Conservation (phyloP, 768 basidiomycete genomes). For the Tubosaeta brunneosetosa region DNA sequence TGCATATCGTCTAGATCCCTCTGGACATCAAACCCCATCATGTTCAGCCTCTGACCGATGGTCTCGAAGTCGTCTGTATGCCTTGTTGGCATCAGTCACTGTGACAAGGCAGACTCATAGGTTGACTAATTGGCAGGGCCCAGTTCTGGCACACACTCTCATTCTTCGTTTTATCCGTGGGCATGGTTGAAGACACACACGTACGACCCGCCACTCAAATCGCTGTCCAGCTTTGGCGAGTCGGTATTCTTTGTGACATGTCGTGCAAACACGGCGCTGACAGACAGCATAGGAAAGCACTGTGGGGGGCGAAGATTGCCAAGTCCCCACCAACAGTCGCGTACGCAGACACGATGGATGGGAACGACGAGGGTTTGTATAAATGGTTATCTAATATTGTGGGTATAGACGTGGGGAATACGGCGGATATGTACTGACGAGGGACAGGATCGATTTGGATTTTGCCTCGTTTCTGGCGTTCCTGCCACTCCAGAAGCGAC, state of each 20-base stretch:
- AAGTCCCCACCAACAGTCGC: conserved; percentile 68
- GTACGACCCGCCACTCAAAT: conserved; percentile 64
- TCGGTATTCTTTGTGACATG: conserved; percentile 28
- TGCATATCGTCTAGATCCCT: conserved; percentile 56
- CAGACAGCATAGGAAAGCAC: conserved; percentile 44
- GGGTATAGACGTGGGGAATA: conserved; percentile 24
- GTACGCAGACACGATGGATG: conserved; percentile 69
- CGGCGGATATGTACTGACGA: background rate
- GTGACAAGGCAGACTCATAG: background rate
- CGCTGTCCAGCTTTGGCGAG: conserved; percentile 33
- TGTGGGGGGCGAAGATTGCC: conserved; percentile 80
- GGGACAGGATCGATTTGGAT: conserved; percentile 78
- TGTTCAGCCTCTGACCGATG: conserved; percentile 53
- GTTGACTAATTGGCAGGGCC: conserved; percentile 18
- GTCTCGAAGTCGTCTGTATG: conserved; percentile 72
- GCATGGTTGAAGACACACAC: conserved; percentile 73
- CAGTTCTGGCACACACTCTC: conserved; percentile 38
- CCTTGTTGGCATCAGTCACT: background rate
- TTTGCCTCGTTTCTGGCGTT: conserved; percentile 81
- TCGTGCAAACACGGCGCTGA: background rate
- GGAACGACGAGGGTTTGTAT: conserved; percentile 61
- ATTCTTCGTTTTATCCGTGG: conserved; percentile 86
- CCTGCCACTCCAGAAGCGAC: conserved; percentile 81
- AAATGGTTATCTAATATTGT: conserved; percentile 82
- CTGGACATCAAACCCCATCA: conserved; percentile 60